Conservation (phyloP, 371 early-diverging fungal genomes). For the Mortierella sp. region DNA sequence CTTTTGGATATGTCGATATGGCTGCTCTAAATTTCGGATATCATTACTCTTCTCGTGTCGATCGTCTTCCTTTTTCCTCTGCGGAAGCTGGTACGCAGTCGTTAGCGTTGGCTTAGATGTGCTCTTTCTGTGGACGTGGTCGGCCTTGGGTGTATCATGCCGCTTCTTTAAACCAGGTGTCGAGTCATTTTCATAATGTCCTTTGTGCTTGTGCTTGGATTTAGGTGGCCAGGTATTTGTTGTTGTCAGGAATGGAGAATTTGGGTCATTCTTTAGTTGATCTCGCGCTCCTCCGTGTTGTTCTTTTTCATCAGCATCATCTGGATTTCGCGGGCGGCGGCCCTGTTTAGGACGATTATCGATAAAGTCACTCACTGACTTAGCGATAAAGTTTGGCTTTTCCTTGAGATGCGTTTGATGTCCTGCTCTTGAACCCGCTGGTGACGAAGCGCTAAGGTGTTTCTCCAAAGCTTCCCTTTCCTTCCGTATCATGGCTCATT, state of each 20-base stretch:
- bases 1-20: not conserved
- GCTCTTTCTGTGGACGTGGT: not conserved
- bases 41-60: not conserved
- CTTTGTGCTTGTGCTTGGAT: not conserved
- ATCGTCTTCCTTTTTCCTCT: not conserved
- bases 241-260: not conserved
- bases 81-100: not conserved
- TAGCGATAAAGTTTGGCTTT: not conserved
- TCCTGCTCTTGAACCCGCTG: not conserved
- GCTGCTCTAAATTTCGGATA: not conserved
- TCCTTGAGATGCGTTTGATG: not conserved
- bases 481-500: not conserved
- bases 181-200: not conserved
- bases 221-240: not conserved
- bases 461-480: not conserved
- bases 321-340: not conserved
- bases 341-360: not conserved
- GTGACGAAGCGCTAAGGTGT: not conserved
- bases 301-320: not conserved
- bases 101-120: not conserved
- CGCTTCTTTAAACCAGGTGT: not conserved
- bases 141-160: not conserved
- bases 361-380: not conserved
- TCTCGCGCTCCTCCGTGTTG: not conserved
- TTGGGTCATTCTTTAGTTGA: not conserved